Conservation (phyloP, 179 eudicot species). For the Beta macrorhiza region DNA sequence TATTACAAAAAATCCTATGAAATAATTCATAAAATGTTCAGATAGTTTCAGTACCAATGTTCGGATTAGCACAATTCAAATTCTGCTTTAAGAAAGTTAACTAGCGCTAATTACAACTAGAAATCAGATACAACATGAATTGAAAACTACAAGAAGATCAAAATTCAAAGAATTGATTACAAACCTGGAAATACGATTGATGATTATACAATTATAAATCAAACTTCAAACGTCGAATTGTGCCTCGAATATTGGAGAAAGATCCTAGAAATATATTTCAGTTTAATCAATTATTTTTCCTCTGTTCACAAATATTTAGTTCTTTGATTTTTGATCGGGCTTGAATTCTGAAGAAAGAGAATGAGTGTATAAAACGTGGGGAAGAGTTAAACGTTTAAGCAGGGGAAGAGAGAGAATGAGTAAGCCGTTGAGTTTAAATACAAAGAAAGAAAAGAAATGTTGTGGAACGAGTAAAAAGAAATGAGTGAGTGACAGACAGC, state of each 20-base stretch:
- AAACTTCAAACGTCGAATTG: not conserved
- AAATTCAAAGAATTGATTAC: not conserved
- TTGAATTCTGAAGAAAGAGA: not conserved
- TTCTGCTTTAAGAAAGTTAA: not conserved
- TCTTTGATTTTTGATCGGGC: no score
- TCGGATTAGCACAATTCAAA: not conserved
- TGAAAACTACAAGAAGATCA: not conserved
- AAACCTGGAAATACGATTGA: not conserved
- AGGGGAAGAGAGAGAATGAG: constrained; percentile 1
- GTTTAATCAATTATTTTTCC: not conserved
- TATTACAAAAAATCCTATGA: no score
- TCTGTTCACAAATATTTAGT: not conserved
- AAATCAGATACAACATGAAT: no score
- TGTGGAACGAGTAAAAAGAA: not conserved
- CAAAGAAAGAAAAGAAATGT: not conserved
- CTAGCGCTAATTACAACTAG: no score
- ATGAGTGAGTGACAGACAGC: constrained; percentile 14
- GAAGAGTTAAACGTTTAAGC: not conserved
- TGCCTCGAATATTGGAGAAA: not conserved
- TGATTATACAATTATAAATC: not conserved
- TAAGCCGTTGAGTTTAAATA: not conserved
- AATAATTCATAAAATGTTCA: no score
- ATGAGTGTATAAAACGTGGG: constrained; percentile 3
- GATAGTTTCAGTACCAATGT: no score
- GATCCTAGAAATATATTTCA: not conserved